phyloP scores from a whole-genome alignment of 306 rosid species.

The Acacia melanoxylon region DNA sequence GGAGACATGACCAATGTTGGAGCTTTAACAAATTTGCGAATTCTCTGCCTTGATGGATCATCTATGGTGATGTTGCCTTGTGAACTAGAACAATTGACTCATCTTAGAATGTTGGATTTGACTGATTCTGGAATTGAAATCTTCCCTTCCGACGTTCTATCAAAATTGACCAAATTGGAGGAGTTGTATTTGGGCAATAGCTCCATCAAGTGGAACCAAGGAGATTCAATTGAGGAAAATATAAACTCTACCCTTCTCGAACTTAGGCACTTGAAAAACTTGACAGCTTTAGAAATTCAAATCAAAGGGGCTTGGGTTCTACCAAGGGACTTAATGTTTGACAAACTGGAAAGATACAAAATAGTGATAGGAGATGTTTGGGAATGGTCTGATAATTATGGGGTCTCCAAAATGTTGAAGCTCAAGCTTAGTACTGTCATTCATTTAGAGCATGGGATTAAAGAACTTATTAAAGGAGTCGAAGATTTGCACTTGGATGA shows the following conservation, averaged over 20 bases:
- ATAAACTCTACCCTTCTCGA: conserved; percentile 20
- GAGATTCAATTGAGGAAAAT: not conserved
- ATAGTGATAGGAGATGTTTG: not conserved
- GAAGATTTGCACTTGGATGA: not conserved
- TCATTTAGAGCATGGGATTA: not conserved
- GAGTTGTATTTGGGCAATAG: not conserved
- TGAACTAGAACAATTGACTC: not conserved
- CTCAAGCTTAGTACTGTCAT: not conserved
- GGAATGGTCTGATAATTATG: not conserved
- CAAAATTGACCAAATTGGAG: not conserved
- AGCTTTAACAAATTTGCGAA: not conserved
- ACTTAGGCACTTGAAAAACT: not conserved
- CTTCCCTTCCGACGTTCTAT: not conserved
- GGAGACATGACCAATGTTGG: not conserved
- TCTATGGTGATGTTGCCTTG: not conserved
- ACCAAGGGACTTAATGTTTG: not conserved
- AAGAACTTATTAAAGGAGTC: not conserved
- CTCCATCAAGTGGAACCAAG: conserved; percentile 3
- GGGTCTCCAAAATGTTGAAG: not conserved
- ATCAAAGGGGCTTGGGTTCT: not conserved
- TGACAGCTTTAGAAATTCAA: not conserved
- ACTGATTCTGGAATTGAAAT: not conserved
- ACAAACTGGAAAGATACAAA: not conserved
- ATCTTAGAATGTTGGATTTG: not conserved
- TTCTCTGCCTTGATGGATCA: not conserved